These are phyloP conservation scores for Apocynum venetum DNA, from an alignment of 257 asterid genomes.

Conservation along the genomic window DNA sequence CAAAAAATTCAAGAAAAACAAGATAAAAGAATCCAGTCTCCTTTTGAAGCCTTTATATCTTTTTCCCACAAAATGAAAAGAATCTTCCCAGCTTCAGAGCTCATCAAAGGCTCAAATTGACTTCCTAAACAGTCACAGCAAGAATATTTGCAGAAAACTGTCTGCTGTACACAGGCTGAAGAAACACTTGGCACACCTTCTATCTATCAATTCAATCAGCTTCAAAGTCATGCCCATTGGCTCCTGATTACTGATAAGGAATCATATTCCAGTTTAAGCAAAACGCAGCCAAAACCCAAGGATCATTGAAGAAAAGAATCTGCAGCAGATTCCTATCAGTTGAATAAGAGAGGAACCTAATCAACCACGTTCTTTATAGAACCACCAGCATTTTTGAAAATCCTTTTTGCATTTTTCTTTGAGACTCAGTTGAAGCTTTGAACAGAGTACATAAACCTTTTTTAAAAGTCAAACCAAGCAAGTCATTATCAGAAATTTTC, in stretches of 20 bases:
- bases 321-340: constrained; percentile 25
- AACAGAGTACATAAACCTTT: background rate
- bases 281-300: constrained; percentile 20
- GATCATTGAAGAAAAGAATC: constrained; percentile 19
- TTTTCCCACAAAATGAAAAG: constrained; percentile 4
- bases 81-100: background rate
- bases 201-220: constrained; percentile 15
- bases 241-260: constrained; percentile 27
- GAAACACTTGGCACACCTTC: background rate
- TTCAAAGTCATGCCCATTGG: constrained; percentile 17
- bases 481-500: background rate
- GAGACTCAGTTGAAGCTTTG: background rate
- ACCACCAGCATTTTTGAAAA: background rate
- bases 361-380: background rate
- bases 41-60: constrained; percentile 9
- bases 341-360: constrained; percentile 14
- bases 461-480: background rate
- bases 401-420: background rate
- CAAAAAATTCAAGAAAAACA: background rate
- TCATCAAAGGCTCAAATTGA: background rate
- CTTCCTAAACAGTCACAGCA: background rate
- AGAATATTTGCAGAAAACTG: background rate
- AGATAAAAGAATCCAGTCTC: constrained; percentile 3
- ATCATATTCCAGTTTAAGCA: constrained; percentile 26
- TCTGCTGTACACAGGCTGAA: background rate